A percentile compares a stretch with the other conserved stretches of the same genome.
These are phyloP conservation scores for Narthecium ossifragum DNA, from an alignment of 106 monocot genomes.

Conservation along the genomic window DNA sequence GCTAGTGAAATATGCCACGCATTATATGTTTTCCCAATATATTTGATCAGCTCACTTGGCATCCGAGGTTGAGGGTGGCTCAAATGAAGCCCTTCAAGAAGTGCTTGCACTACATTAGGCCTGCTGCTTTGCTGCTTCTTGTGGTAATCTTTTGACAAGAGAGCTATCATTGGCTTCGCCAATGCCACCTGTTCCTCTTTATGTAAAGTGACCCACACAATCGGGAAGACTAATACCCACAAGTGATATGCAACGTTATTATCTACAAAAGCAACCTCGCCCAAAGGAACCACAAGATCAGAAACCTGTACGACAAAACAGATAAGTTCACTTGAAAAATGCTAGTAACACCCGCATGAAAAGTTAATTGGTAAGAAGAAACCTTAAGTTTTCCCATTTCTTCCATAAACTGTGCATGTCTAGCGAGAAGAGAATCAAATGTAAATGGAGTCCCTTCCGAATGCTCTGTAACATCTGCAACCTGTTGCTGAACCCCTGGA, in stretches of 20 bases:
- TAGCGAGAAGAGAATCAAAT: constrained; percentile 63
- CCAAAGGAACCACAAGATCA: constrained; percentile 77
- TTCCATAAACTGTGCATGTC: constrained; percentile 79
- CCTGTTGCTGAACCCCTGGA: constrained; percentile 29
- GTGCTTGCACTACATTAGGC: constrained; percentile 98
- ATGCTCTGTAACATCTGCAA: constrained; percentile 40
- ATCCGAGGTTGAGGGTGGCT: constrained; percentile 99
- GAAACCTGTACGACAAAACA: constrained; percentile 43
- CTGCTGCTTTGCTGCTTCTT: constrained; percentile 83
- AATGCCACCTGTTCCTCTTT: constrained; percentile 87
- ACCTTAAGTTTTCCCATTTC: constrained; percentile 86
- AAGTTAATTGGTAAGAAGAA: background rate
- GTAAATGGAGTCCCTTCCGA: constrained; percentile 43
- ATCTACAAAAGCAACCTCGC: constrained; percentile 87
- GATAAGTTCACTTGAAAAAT: background rate
- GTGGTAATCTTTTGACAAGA: constrained; percentile 97
- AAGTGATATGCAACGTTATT: constrained; percentile 94
- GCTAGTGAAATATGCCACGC: constrained; percentile 93
- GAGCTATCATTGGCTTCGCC: constrained; percentile 87
- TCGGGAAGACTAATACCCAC: constrained; percentile 98
- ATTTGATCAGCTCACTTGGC: constrained; percentile 99
- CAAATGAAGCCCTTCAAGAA: constrained; percentile 95
- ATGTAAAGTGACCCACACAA: constrained; percentile 97
- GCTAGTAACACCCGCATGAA: background rate
- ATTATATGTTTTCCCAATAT: constrained; percentile 96